Base-by-base conservation (phyloP, 768 basidiomycete species). In the Rhodocollybia butyracea region DNA sequence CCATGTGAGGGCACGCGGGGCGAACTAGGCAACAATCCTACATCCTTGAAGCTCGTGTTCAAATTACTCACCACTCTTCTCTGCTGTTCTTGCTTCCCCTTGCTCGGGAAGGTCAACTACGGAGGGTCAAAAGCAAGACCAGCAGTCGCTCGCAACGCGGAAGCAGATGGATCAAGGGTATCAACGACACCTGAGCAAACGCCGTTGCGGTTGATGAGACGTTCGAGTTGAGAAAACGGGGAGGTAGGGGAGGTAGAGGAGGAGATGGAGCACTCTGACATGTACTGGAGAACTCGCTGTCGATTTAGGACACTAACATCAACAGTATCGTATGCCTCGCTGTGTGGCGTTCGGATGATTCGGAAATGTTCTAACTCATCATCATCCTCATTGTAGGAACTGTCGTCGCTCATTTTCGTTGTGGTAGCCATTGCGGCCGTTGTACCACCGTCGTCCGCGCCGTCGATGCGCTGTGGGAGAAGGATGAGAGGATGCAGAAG, bases 41-140 rank as follows among this genome's bases (percentile, higher is more conserved):
- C 90, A 51, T 88, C 88, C 67, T 84, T 83, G 73, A 93, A 92
- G 3, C 88, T 89, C 57, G 79, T 79, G 58, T 85, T 85, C 26
- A 93, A 69, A 59, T 84, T 86, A 54, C 81, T 79, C 51, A 90
- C 82, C 26, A 86, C 82, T 46, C 82, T 79, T 62, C 85, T 81
- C 12, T 83, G 79, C 57, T 84, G 81, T 64, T 91, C 89, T 55
- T 84, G 81, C 65, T 82, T 80, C 42, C 77, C 76, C 41, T 88
- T 80, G 2, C 84, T 79, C 7, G 83, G 79, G 55, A 88, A 76
- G 34, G 76, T 77, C 51, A 91, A 69, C 91, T 91, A 93, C 6
- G 79, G 80, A 24, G 81, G 70, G 12, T 67, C 62, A 43, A 32
- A 59, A 21, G 42, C 26, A 12, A 50, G 48, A 0, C 42, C 52